These are phyloP conservation scores for Pythium sukuiense DNA, from an alignment of 352 stramenopile genomes.

Conservation along the genomic window DNA sequence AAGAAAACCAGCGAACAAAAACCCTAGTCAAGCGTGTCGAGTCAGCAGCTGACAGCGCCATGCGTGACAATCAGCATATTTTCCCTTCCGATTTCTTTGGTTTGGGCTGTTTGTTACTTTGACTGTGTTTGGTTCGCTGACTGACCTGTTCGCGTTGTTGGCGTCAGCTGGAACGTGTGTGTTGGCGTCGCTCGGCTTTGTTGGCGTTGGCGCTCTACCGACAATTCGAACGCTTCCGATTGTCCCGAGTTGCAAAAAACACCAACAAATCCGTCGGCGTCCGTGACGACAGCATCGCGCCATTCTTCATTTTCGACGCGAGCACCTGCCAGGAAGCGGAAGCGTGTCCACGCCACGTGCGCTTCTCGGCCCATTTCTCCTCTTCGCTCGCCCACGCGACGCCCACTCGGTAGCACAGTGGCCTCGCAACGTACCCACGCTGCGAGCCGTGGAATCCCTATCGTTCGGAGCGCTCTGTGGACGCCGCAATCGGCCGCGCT, in stretches of 20 bases:
- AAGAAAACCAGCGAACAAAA: slow-evolving; percentile 6
- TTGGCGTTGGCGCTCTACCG: slow-evolving; percentile 1
- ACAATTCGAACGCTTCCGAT: not conserved
- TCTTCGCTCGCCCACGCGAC: not conserved
- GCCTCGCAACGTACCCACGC: not conserved
- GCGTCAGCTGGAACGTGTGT: not conserved
- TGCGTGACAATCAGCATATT: slow-evolving; percentile 4
- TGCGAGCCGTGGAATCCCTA: not conserved
- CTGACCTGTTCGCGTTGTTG: not conserved
- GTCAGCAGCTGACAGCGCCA: not conserved
- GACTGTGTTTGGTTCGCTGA: not conserved
- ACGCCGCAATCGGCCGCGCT: slow-evolving; percentile 17
- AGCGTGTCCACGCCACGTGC: not conserved
- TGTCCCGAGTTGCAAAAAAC: slow-evolving; percentile 1
- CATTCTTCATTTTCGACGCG: not conserved
- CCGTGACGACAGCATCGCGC: not conserved
- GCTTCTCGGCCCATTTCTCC: not conserved
- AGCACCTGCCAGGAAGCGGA: too few species aligned
- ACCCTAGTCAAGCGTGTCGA: slow-evolving; percentile 1
- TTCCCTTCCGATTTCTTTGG: slow-evolving; percentile 1
- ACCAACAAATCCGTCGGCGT: slow-evolving; percentile 1
- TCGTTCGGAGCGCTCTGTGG: not conserved
- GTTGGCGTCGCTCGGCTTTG: not conserved
- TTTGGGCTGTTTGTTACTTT: not conserved
- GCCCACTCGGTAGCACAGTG: not conserved